Percentiles rank a stretch among this genome's conserved stretches.
phyloP scores from a whole-genome alignment of 2,329 filamentous ascomycete genomes.

The Alternaria sp. region DNA sequence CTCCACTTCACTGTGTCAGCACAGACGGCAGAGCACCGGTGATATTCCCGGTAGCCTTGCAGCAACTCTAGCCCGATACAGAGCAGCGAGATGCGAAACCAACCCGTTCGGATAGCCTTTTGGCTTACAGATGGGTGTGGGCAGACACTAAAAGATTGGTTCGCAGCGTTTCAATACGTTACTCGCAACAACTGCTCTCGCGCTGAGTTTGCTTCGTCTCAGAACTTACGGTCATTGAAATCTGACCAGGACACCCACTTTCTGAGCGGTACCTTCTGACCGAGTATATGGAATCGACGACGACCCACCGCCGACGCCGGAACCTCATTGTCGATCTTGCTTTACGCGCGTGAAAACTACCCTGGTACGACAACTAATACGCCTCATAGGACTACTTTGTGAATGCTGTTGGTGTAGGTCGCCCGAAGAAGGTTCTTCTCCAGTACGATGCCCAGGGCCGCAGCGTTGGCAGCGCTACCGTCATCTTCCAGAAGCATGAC shows the following conservation, averaged over 20 bases:
- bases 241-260: conserved; percentile 31
- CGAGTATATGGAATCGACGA: conserved; percentile 32
- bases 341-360: conserved; percentile 39
- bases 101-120: conserved; percentile 15
- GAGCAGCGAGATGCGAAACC: conserved; percentile 23
- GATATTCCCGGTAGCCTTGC: conserved; percentile 21
- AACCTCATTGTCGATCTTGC: conserved; percentile 33
- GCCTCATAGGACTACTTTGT: conserved; percentile 91
- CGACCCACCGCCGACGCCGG: conserved; percentile 26
- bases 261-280: conserved; percentile 31
- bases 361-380: conserved; percentile 67
- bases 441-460: conserved; percentile 91
- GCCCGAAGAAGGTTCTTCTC: conserved; percentile 88
- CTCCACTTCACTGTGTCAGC: conserved; percentile 18
- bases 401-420: conserved; percentile 84
- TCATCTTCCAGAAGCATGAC: conserved; percentile 81
- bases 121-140: conserved; percentile 19
- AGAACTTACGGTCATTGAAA: conserved; percentile 24
- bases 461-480: conserved; percentile 90
- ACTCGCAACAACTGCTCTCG: conserved; percentile 12
- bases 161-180: conserved; percentile 21
- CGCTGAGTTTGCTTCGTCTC: conserved; percentile 14
- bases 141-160: conserved; percentile 26
- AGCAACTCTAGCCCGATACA: conserved; percentile 5
- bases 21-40: conserved; percentile 23